Evolutionary conservation across 495 filamentous ascomycete species (phyloP).

Genomic region (Neurospora sp.): DNA sequence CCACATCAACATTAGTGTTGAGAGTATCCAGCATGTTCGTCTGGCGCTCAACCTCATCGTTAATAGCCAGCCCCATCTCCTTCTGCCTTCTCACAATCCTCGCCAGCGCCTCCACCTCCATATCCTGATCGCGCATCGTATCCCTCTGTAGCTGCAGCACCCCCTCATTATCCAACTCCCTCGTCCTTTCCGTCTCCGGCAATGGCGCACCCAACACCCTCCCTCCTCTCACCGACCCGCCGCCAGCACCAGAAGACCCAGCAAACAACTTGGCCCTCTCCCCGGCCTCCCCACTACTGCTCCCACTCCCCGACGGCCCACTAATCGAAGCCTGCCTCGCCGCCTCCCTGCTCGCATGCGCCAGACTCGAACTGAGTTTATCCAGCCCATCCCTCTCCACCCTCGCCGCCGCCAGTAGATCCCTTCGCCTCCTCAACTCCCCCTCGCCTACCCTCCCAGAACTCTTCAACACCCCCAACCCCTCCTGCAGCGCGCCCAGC

Average conservation of each 20-base stretch:
- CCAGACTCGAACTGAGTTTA: constrained; percentile 63
- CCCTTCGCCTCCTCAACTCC: constrained; percentile 72
- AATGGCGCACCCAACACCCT: constrained; percentile 67
- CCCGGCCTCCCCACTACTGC: constrained; percentile 12
- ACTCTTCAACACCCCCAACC: constrained; percentile 46
- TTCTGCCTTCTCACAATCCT: constrained; percentile 70
- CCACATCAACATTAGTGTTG: constrained; percentile 63
- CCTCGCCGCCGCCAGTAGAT: constrained; percentile 65
- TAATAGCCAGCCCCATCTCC: constrained; percentile 77
- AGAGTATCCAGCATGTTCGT: constrained; percentile 68
- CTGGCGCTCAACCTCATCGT: constrained; percentile 77
- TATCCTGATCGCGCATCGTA: constrained; percentile 79
- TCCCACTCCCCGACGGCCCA: constrained; percentile 3
- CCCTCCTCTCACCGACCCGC: constrained; percentile 28
- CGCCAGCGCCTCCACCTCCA: constrained; percentile 63
- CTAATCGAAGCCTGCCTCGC: not conserved
- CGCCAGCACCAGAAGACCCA: constrained; percentile 11
- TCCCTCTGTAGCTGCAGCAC: constrained; percentile 78
- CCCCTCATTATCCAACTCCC: constrained; percentile 83
- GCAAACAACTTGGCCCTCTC: constrained; percentile 24
- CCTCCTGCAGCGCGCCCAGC: constrained; percentile 58
- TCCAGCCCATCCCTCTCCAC: constrained; percentile 85
- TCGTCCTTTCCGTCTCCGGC: constrained; percentile 76
- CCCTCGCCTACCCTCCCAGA: constrained; percentile 59
- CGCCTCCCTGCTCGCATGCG: constrained; percentile 25